Conservation (phyloP, 176 grass and related monocot genomes). For the Typha latifolia region DNA sequence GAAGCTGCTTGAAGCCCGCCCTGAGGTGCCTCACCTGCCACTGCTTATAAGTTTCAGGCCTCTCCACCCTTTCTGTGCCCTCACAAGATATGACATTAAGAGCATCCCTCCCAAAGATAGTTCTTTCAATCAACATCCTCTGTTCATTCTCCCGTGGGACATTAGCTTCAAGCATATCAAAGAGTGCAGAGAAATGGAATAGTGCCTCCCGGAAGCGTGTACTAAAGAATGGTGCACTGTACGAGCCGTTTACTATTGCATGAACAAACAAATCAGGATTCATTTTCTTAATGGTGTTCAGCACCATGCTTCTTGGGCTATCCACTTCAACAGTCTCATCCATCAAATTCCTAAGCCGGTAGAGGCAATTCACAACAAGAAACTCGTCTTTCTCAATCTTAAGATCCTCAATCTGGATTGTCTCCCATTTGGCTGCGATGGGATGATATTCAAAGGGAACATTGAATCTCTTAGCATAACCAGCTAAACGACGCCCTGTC, state of each 20-base stretch:
- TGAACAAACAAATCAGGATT: constrained; percentile 49
- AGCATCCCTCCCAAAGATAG: constrained; percentile 49
- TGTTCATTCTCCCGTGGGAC: constrained; percentile 59
- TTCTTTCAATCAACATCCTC: constrained; percentile 60
- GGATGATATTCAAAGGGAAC: constrained; percentile 50
- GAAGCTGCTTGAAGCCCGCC: constrained; percentile 63
- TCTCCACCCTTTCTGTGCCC: constrained; percentile 40
- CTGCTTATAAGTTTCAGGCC: constrained; percentile 52
- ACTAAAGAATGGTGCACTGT: constrained; percentile 70
- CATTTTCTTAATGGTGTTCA: constrained; percentile 58
- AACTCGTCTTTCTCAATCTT: constrained; percentile 47
- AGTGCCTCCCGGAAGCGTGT: constrained; percentile 71
- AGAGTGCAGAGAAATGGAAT: constrained; percentile 61
- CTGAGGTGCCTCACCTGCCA: constrained; percentile 79
- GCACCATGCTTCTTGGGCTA: constrained; percentile 57
- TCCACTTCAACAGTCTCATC: constrained; percentile 67
- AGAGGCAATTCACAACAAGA: constrained; percentile 52
- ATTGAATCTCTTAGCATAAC: constrained; percentile 41
- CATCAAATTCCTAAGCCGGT: constrained; percentile 58
- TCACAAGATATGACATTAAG: constrained; percentile 72
- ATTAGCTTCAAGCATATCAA: constrained; percentile 65
- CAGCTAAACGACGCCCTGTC: constrained; percentile 48
- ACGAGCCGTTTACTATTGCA: constrained; percentile 59
- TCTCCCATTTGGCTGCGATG: constrained; percentile 56
- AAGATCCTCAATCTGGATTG: constrained; percentile 40